Conservation (phyloP, 1,284 basidiomycete species). For the Fomitopsis pinicola region DNA sequence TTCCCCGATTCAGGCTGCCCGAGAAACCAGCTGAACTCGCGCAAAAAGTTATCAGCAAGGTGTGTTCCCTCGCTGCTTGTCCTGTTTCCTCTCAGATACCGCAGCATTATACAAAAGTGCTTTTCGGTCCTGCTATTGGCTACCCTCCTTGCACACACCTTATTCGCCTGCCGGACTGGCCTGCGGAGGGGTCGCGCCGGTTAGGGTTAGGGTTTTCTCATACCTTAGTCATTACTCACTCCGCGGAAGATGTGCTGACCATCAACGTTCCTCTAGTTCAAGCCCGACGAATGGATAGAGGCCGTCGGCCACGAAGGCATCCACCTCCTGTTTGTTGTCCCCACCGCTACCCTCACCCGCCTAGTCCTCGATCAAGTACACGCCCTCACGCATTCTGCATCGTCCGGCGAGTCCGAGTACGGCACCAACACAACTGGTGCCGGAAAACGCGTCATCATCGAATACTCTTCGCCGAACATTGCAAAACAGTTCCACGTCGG, state of each 20-base stretch:
- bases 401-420: conserved; percentile 57
- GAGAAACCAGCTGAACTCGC: conserved; percentile 83
- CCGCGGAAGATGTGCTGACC: neutral
- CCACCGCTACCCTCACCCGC: conserved; percentile 68
- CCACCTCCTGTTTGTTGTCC: conserved; percentile 82
- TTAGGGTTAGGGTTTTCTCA: conserved; percentile 11
- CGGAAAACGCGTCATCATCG: conserved; percentile 79
- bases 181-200: neutral
- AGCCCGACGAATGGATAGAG: conserved; percentile 64
- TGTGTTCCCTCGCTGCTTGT: conserved; percentile 26
- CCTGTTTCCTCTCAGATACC: no score
- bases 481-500: conserved; percentile 99
- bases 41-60: conserved; percentile 69
- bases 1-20: conserved; percentile 86
- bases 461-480: conserved; percentile 97
- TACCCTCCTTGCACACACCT: neutral
- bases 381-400: conserved; percentile 58
- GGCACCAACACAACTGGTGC: conserved; percentile 73
- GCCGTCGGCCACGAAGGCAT: conserved; percentile 65
- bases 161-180: neutral
- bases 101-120: neutral
- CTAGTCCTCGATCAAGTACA: conserved; percentile 83
- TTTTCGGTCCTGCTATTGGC: no score
- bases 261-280: conserved; percentile 45
- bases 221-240: no score